Evolutionary conservation across 1,284 basidiomycete species (phyloP).

Genomic region (Cryptococcus neoformans): DNA sequence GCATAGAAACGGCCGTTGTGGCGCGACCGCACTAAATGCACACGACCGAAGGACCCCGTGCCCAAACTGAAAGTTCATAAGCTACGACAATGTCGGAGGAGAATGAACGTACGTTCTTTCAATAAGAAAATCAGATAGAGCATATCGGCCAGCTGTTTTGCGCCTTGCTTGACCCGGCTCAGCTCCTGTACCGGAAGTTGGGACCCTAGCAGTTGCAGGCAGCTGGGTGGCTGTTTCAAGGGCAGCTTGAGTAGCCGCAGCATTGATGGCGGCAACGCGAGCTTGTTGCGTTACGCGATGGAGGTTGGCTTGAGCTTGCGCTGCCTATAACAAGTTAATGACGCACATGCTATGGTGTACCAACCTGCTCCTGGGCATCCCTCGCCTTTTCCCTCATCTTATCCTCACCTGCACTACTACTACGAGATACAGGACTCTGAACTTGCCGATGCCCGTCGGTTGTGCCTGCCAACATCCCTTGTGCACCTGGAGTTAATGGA

Average conservation of each 20-base stretch:
- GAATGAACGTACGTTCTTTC: constrained; percentile 49
- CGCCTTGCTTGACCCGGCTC: constrained; percentile 34
- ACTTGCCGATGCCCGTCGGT: constrained; percentile 34
- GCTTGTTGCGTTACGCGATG: constrained; percentile 50
- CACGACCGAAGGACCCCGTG: constrained; percentile 91
- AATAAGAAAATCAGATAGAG: constrained; percentile 53
- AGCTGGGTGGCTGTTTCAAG: constrained; percentile 30
- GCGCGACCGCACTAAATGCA: constrained; percentile 87
- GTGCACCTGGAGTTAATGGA: constrained; percentile 28
- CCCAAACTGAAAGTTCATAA: constrained; percentile 56
- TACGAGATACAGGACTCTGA: constrained; percentile 11
- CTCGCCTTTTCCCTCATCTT: constrained; percentile 46
- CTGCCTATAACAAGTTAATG: constrained; percentile 30
- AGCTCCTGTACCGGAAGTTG: constrained; percentile 14
- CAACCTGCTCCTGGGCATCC: constrained; percentile 48
- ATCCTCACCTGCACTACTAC: constrained; percentile 39
- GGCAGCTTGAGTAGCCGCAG: constrained; percentile 47
- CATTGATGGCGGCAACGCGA: constrained; percentile 50
- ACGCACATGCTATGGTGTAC: constrained; percentile 2
- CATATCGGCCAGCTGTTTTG: constrained; percentile 54
- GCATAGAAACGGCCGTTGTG: constrained; percentile 93
- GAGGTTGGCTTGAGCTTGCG: constrained; percentile 46
- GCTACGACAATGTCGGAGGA: not conserved
- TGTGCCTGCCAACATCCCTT: constrained; percentile 12
- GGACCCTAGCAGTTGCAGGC: constrained; percentile 19